phyloP scores from a whole-genome alignment of 176 grass and related monocot genomes.

The Dactylis glomerata region DNA sequence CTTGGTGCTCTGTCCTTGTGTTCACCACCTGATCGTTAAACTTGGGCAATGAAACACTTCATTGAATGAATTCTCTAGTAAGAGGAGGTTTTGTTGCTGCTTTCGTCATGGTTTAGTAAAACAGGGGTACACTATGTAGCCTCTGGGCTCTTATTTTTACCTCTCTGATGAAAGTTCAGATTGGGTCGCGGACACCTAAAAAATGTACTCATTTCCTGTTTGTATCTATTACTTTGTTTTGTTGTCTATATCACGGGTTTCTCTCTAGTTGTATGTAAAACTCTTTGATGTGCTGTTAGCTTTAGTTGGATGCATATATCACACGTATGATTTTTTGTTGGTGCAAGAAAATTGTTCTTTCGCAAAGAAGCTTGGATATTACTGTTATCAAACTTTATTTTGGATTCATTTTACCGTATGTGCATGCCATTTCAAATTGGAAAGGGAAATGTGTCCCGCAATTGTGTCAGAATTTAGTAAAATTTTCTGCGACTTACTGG shows the following conservation, averaged over 20 bases:
- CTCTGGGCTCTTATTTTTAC: background rate
- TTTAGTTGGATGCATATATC: constrained; percentile 2
- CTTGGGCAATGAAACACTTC: background rate
- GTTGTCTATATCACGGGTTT: background rate
- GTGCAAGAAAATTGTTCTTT: background rate
- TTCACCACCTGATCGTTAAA: background rate
- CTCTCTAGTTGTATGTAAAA: background rate
- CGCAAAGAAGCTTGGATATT: background rate
- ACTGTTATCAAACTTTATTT: background rate
- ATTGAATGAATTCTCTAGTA: background rate
- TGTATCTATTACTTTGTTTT: background rate
- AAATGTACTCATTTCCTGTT: background rate
- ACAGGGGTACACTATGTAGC: background rate
- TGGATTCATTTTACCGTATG: background rate
- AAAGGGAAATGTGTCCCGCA: background rate
- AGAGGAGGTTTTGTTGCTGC: background rate
- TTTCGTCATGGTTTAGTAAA: background rate
- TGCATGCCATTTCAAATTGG: background rate
- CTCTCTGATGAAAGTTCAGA: background rate
- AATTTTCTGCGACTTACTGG: background rate
- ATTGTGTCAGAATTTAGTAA: background rate
- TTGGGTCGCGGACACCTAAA: background rate
- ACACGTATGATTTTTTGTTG: background rate
- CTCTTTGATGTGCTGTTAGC: constrained; percentile 6
- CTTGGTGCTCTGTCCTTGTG: background rate